A percentile compares a stretch with the other conserved stretches of the same genome.
These are phyloP conservation scores for Biscutella laevigata DNA, from an alignment of 441 rosid genomes.

Conservation along the genomic window DNA sequence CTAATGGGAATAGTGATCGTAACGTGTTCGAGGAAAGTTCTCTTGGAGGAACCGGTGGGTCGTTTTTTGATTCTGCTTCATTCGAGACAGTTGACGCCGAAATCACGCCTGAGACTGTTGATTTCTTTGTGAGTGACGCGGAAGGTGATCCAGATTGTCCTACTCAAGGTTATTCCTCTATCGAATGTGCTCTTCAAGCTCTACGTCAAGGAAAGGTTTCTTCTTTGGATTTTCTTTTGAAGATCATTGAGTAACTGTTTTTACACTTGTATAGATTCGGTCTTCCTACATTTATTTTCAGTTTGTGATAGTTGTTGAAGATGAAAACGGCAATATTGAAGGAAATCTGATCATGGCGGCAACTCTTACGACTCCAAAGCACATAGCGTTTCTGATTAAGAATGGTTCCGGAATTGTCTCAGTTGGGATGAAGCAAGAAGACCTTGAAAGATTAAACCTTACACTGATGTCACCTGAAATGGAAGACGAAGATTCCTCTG, in stretches of 20 bases:
- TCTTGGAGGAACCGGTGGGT: constrained; percentile 27
- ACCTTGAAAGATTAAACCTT: constrained; percentile 65
- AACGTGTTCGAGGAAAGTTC: constrained; percentile 37
- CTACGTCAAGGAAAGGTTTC: constrained; percentile 64
- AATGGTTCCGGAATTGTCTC: constrained; percentile 78
- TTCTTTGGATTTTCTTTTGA: not conserved
- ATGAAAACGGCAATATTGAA: constrained; percentile 64
- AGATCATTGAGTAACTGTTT: not conserved
- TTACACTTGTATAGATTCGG: constrained; percentile 1
- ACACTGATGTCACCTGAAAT: constrained; percentile 73
- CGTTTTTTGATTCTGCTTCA: constrained; percentile 28
- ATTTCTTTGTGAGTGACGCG: constrained; percentile 82
- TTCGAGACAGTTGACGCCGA: constrained; percentile 46
- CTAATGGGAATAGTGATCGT: constrained; percentile 32
- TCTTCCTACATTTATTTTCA: constrained; percentile 11
- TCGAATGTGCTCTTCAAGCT: constrained; percentile 50
- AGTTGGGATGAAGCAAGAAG: constrained; percentile 66
- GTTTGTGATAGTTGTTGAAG: constrained; percentile 86
- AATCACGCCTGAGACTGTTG: constrained; percentile 52
- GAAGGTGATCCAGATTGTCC: constrained; percentile 95
- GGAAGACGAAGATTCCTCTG: constrained; percentile 68
- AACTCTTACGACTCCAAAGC: constrained; percentile 37
- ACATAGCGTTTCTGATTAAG: constrained; percentile 53
- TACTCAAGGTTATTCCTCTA: constrained; percentile 58
- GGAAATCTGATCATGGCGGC: constrained; percentile 80